A percentile compares a stretch with the other conserved stretches of the same genome.
phyloP scores from a whole-genome alignment of 106 monocot genomes.

The Platanthera guangdongensis region DNA sequence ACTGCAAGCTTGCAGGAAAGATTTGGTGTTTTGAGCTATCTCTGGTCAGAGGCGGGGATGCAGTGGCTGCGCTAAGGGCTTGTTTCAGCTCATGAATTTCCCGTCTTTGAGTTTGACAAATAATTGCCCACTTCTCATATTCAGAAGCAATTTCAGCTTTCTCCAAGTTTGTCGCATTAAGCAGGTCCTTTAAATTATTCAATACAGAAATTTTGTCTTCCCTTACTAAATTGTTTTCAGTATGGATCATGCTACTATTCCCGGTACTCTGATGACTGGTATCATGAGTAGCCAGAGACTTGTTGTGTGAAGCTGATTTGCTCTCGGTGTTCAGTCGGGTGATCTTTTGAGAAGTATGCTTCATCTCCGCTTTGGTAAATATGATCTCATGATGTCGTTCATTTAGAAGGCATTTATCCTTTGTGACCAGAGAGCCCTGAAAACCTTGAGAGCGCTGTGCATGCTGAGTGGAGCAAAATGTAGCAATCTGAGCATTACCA shows the following conservation, averaged over 20 bases:
- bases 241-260: conserved; percentile 1
- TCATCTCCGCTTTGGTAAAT: conserved; percentile 13
- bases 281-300: conserved; percentile 59
- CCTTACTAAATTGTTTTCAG: conserved; percentile 8
- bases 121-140: conserved; percentile 62
- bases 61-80: conserved; percentile 19
- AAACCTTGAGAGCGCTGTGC: conserved; percentile 17
- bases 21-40: conserved; percentile 21
- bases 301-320: conserved; percentile 24
- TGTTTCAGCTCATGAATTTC: conserved; percentile 74
- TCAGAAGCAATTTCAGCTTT: conserved; percentile 59
- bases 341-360: conserved; percentile 19
- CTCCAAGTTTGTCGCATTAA: conserved; percentile 62
- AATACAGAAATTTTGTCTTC: conserved; percentile 38
- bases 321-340: conserved; percentile 16
- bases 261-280: conserved; percentile 24
- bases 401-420: conserved; percentile 20
- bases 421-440: neutral
- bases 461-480: conserved; percentile 60
- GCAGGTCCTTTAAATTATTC: conserved; percentile 51
- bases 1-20: conserved; percentile 20
- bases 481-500: conserved; percentile 19
- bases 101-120: conserved; percentile 63
- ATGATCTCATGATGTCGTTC: conserved; percentile 42
- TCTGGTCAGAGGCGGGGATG: conserved; percentile 17